Percentiles rank a stretch among this genome's conserved stretches.
These are phyloP conservation scores for Beverwykella pulmonaria DNA, from an alignment of 495 filamentous ascomycete genomes.

Conservation along the genomic window DNA sequence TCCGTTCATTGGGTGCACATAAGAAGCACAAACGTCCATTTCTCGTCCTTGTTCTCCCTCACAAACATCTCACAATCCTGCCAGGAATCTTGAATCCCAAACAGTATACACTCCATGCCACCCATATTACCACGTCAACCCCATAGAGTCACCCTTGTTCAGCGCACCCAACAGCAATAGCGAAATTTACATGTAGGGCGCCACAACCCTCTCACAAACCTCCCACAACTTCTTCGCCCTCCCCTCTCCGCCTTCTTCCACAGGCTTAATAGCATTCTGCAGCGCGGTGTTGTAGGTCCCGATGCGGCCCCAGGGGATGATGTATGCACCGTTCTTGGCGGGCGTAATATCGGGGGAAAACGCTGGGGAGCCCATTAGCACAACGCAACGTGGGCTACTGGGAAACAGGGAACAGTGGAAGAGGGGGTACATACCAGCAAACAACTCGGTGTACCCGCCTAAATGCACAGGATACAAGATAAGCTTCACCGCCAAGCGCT, in stretches of 20 bases:
- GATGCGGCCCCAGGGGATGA: background rate
- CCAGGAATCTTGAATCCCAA: too few relatives aligned
- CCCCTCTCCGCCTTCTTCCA: background rate
- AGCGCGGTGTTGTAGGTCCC: background rate
- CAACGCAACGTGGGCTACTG: too few relatives aligned
- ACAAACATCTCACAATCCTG: too few relatives aligned
- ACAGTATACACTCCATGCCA: too few relatives aligned
- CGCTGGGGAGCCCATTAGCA: too few relatives aligned
- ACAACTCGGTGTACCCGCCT: conserved; percentile 45
- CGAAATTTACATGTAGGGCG: background rate
- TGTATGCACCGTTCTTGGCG: background rate
- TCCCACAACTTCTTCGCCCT: conserved; percentile 5
- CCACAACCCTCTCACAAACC: background rate
- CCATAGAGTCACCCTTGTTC: too few relatives aligned
- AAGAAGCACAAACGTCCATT: too few relatives aligned
- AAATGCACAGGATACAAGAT: conserved; percentile 31
- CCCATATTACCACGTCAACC: too few relatives aligned
- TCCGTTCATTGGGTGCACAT: too few relatives aligned
- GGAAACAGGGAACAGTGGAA: background rate
- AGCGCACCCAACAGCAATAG: too few relatives aligned
- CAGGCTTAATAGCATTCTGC: background rate
- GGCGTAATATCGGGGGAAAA: background rate
- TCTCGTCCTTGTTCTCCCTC: too few relatives aligned
- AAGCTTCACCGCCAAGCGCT: background rate
- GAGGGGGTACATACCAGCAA: conserved; percentile 27